Evolutionary conservation across 306 rosid species (phyloP).

Genomic region (Herpetospermum pedunculosum): DNA sequence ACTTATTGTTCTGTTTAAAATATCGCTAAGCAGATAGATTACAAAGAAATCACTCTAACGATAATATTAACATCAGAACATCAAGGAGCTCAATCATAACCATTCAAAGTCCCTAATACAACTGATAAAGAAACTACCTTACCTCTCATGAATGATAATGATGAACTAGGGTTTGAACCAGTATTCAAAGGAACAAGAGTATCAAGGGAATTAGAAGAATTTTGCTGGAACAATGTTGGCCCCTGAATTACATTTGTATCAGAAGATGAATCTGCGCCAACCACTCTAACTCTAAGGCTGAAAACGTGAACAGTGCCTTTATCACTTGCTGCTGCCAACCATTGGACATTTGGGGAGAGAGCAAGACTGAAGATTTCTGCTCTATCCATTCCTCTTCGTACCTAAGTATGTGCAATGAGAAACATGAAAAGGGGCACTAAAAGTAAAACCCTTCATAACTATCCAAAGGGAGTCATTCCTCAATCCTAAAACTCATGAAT

Average conservation of each 20-base stretch:
- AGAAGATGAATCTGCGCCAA: constrained; percentile 41
- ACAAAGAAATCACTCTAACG: not conserved
- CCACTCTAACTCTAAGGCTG: constrained; percentile 75
- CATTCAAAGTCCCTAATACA: not conserved
- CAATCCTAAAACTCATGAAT: not conserved
- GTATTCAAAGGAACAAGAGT: constrained; percentile 58
- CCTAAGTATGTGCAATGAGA: constrained; percentile 29
- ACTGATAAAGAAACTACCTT: constrained; percentile 9
- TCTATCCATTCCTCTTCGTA: constrained; percentile 87
- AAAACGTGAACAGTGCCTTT: constrained; percentile 88
- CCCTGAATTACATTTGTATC: constrained; percentile 35
- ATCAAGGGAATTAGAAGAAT: constrained; percentile 68
- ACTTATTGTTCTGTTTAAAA: not conserved
- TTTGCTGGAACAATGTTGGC: constrained; percentile 46
- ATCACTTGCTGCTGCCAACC: constrained; percentile 94
- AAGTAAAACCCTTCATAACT: constrained; percentile 7
- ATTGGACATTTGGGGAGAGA: constrained; percentile 75
- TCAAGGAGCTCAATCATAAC: not conserved
- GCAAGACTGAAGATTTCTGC: constrained; percentile 83
- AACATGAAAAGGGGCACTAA: not conserved
- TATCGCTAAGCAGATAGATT: not conserved
- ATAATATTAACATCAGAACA: not conserved
- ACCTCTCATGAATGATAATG: constrained; percentile 94
- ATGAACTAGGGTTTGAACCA: constrained; percentile 75
- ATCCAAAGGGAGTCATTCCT: not conserved